These are phyloP conservation scores for Millerozyma acaciae DNA, from an alignment of 805 yeast genomes.

Conservation along the genomic window DNA sequence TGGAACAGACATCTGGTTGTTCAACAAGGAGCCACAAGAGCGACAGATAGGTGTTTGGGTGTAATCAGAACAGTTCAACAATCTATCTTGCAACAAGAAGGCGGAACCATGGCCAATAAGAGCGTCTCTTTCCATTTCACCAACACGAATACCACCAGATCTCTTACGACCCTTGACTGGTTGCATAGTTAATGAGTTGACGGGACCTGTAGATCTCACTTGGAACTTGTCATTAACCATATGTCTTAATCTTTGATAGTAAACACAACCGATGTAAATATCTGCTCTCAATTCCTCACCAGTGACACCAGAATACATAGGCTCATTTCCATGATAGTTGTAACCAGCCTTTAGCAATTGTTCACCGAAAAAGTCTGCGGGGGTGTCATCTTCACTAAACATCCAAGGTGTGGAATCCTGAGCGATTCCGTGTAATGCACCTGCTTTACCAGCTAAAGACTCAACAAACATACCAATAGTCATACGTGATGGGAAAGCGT, in stretches of 20 bases:
- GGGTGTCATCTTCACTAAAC: constrained; percentile 86
- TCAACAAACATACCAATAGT: constrained; percentile 99
- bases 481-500: constrained; percentile 99
- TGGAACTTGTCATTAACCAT: constrained; percentile 99
- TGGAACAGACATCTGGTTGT: constrained; percentile 89
- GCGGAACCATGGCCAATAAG: constrained; percentile 98
- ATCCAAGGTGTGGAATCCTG: constrained; percentile 98
- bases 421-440: constrained; percentile 95
- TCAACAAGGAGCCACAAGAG: constrained; percentile 85
- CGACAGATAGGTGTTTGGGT: constrained; percentile 89
- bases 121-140: constrained; percentile 99
- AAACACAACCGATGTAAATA: constrained; percentile 94
- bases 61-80: constrained; percentile 93
- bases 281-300: constrained; percentile 97
- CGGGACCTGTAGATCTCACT: constrained; percentile 98
- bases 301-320: constrained; percentile 97
- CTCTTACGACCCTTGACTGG: constrained; percentile 99
- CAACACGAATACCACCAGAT: constrained; percentile 98
- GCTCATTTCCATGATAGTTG: constrained; percentile 97
- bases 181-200: constrained; percentile 94
- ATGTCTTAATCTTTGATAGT: constrained; percentile 96
- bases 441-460: constrained; percentile 97
- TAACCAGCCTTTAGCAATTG: constrained; percentile 85
- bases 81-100: constrained; percentile 87
- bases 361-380: constrained; percentile 96